phyloP scores from a whole-genome alignment of 2,329 filamentous ascomycete genomes.

The Fusarium sp. region DNA sequence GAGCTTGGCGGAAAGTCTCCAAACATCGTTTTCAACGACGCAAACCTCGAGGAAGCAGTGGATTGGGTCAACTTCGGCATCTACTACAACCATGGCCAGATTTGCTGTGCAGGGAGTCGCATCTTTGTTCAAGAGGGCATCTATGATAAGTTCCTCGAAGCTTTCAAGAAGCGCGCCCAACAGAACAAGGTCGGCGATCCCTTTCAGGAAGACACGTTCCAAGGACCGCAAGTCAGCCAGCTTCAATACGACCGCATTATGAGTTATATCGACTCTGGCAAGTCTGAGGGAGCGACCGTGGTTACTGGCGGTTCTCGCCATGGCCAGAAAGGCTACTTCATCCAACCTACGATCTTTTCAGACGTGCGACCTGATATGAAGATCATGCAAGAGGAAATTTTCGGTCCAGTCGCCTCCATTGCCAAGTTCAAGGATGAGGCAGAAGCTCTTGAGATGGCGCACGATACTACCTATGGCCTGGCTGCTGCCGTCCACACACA shows the following conservation, averaged over 20 bases:
- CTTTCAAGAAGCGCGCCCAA: slow-evolving; percentile 81
- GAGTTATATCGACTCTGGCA: slow-evolving; percentile 78
- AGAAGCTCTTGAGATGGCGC: slow-evolving; percentile 80
- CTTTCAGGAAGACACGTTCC: slow-evolving; percentile 83
- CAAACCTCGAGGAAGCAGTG: slow-evolving; percentile 81
- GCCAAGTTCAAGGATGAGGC: slow-evolving; percentile 88
- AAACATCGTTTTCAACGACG: slow-evolving; percentile 84
- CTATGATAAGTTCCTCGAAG: slow-evolving; percentile 86
- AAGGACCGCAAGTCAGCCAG: slow-evolving; percentile 87
- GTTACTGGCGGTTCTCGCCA: slow-evolving; percentile 66
- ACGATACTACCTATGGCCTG: slow-evolving; percentile 83
- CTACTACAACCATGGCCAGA: slow-evolving; percentile 74
- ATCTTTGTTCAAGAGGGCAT: slow-evolving; percentile 88
- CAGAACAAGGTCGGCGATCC: slow-evolving; percentile 86
- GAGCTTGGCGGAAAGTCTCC: slow-evolving; percentile 85
- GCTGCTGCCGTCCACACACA: slow-evolving; percentile 86
- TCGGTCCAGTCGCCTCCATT: slow-evolving; percentile 86
- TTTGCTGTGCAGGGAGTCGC: slow-evolving; percentile 81
- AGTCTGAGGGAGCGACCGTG: slow-evolving; percentile 69
- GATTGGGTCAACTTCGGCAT: slow-evolving; percentile 81
- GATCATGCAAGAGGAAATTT: slow-evolving; percentile 93
- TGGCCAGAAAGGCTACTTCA: slow-evolving; percentile 87
- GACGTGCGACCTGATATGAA: slow-evolving; percentile 86
- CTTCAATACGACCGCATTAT: slow-evolving; percentile 91
- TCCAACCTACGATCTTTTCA: slow-evolving; percentile 90